Percentiles rank a stretch among this genome's conserved stretches.
phyloP scores from a whole-genome alignment of 208 protist species.

The Eutreptiella sp. region DNA sequence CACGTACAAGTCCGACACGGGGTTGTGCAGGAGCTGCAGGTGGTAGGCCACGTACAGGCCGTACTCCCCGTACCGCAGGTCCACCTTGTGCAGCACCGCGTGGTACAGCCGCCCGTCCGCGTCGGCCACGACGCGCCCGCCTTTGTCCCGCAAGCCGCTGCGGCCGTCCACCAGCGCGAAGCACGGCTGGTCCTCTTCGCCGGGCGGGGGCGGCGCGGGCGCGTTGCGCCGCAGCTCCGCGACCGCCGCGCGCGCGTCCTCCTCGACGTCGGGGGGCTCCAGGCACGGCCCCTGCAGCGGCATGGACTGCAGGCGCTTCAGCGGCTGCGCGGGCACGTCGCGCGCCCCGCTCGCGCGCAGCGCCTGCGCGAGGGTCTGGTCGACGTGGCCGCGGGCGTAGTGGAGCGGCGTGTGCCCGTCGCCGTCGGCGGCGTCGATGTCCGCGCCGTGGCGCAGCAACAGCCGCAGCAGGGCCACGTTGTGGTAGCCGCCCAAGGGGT shows the following conservation, averaged over 20 bases:
- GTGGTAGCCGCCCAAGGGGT: conserved; percentile 7
- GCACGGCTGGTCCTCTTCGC: no score
- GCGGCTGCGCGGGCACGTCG: no score
- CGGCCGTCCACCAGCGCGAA: no score
- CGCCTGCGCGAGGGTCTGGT: neutral
- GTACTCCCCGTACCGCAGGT: conserved; percentile 20
- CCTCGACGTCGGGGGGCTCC: no score
- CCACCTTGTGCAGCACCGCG: conserved; percentile 20
- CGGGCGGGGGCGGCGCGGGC: no score
- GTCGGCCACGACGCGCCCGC: no score
- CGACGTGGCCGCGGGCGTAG: conserved; percentile 10
- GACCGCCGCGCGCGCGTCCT: no score
- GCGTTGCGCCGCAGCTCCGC: no score
- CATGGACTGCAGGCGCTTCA: no score
- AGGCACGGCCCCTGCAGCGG: no score
- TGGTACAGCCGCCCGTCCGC: no score
- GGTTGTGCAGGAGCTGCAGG: conserved; percentile 24
- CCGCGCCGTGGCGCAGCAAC: neutral
- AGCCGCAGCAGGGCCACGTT: neutral
- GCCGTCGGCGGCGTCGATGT: neutral
- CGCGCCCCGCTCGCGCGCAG: neutral
- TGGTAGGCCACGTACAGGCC: conserved; percentile 27
- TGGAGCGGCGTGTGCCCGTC: conserved; percentile 15
- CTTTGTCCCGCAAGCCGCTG: no score
- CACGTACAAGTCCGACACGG: conserved; percentile 20